phyloP scores from a whole-genome alignment of 805 yeast genomes.

The Wickerhamomyces bisporus region DNA sequence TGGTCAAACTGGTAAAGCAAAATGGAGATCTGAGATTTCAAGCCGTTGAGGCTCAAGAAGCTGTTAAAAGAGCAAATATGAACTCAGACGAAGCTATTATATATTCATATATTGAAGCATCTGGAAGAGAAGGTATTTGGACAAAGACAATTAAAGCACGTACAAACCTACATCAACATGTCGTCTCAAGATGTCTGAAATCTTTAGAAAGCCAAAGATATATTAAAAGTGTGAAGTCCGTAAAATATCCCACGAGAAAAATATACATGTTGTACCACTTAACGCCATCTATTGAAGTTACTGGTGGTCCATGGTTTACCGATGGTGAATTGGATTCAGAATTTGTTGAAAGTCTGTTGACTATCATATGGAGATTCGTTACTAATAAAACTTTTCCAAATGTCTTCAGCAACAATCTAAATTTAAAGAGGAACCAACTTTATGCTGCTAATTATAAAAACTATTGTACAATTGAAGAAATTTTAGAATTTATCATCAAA shows the following conservation, averaged over 20 bases:
- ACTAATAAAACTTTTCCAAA: slow-evolving; percentile 73
- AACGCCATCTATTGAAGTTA: slow-evolving; percentile 92
- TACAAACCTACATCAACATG: slow-evolving; percentile 86
- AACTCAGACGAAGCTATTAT: slow-evolving; percentile 83
- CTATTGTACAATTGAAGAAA: slow-evolving; percentile 67
- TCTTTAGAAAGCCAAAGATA: slow-evolving; percentile 72
- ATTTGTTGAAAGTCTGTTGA: slow-evolving; percentile 77
- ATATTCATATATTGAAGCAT: slow-evolving; percentile 85
- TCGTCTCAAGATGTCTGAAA: slow-evolving; percentile 80
- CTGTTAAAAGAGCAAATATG: slow-evolving; percentile 74
- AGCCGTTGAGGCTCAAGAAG: slow-evolving; percentile 69
- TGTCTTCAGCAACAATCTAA: slow-evolving; percentile 41
- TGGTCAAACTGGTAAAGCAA: slow-evolving; percentile 64
- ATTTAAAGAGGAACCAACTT: slow-evolving; percentile 26
- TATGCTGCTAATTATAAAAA: slow-evolving; percentile 56
- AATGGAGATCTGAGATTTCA: slow-evolving; percentile 69
- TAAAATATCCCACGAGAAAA: slow-evolving; percentile 89
- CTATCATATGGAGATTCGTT: slow-evolving; percentile 84
- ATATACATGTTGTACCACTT: slow-evolving; percentile 92
- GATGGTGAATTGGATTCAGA: slow-evolving; percentile 93
- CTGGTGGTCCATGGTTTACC: slow-evolving; percentile 99
- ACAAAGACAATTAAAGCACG: slow-evolving; percentile 84
- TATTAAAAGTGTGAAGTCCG: slow-evolving; percentile 86
- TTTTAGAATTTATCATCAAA: slow-evolving; percentile 65
- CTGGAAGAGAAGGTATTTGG: slow-evolving; percentile 96